A percentile compares a stretch with the other conserved stretches of the same genome.
Evolutionary conservation across 1,284 basidiomycete genomes (phyloP).

Genomic region (Apiotrichum sp.): DNA sequence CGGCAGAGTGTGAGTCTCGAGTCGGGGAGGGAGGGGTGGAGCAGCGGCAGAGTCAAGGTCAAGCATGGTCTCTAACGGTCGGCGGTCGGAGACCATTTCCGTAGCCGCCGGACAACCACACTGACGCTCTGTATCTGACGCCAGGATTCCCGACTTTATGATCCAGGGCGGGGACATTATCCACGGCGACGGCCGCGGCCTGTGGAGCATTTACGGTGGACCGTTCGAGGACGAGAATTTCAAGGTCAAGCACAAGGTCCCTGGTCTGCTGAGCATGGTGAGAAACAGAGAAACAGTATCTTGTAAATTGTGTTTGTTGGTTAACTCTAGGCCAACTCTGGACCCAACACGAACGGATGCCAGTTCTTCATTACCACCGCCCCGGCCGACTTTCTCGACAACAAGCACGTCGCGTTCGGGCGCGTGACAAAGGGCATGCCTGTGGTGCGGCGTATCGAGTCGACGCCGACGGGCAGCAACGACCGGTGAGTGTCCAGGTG

Average conservation of each 20-base stretch:
- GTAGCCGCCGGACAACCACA: too few species aligned
- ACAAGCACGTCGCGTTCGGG: slow-evolving; percentile 91
- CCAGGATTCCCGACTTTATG: slow-evolving; percentile 60
- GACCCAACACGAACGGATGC: slow-evolving; percentile 84
- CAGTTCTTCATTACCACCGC: slow-evolving; percentile 97
- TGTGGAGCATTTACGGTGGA: slow-evolving; percentile 31
- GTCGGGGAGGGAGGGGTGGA: too few species aligned
- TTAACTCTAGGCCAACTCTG: slow-evolving; percentile 71
- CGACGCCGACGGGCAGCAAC: slow-evolving; percentile 67
- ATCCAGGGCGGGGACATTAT: slow-evolving; percentile 64
- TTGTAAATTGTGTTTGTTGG: background rate
- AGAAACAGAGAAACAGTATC: background rate
- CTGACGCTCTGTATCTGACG: background rate
- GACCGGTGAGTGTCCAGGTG: slow-evolving; percentile 15
- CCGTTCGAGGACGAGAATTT: slow-evolving; percentile 28
- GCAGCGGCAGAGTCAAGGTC: too few species aligned
- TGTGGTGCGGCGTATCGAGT: slow-evolving; percentile 86
- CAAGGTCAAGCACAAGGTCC: slow-evolving; percentile 2
- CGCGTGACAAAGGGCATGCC: slow-evolving; percentile 81
- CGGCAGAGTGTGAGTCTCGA: slow-evolving; percentile 7
- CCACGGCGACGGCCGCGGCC: slow-evolving; percentile 48
- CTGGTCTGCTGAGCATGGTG: slow-evolving; percentile 15
- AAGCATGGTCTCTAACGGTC: too few species aligned
- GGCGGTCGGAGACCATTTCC: too few species aligned
- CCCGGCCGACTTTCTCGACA: slow-evolving; percentile 87